Base-by-base conservation (phyloP, 2,329 filamentous ascomycete species). In the Coniochaeta prunicola region DNA sequence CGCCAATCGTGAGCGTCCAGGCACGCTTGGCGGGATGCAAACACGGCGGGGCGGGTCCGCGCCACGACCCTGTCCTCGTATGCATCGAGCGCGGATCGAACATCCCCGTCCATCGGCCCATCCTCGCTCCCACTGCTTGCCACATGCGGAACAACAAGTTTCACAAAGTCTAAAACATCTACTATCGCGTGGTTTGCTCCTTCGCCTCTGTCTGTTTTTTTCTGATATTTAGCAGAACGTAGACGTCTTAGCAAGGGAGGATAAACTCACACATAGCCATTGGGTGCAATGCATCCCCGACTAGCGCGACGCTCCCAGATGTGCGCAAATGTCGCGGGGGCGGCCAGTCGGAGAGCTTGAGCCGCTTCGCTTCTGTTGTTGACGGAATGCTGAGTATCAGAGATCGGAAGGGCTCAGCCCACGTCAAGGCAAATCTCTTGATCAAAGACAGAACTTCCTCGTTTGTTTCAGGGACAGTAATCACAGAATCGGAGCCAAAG, bases 211-310 rank as follows among this genome's bases (percentile, higher is more conserved):
- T 80, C 81, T 85, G 60, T 33, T 34, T 28, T 19, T 9, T 21
- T n/a, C n/a, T n/a, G n/a, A n/a, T n/a, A n/a, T n/a, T n/a, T n/a
- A n/a, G n/a, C n/a, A n/a, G n/a, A n/a, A n/a, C n/a, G n/a, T n/a
- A n/a, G 12, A 57, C 10, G 19, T 33, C 19, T 54, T 17, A 58
- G 30, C 31, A 26, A 15, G 4, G 40, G 42, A 30, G n/a, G 65
- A 28, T 34, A 15, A n/a, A 68, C 80, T 68, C 74, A 84, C 80
- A 84, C 81, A 84, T 84, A 0, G 79, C 77, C 81, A 85, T 85
- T 0, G 79, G 74, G 66, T 85, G 82, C 3, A 82, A 72, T 0
- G 82, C 77, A 66, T 85, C 82, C 0, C 82, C 82, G 59, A 82
- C 72, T 1, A 85, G 62, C 0, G 79, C 73, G 0, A 74, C 76